These are phyloP conservation scores for Neonectria magnoliae DNA, from an alignment of 2,329 filamentous ascomycete genomes.

Conservation along the genomic window DNA sequence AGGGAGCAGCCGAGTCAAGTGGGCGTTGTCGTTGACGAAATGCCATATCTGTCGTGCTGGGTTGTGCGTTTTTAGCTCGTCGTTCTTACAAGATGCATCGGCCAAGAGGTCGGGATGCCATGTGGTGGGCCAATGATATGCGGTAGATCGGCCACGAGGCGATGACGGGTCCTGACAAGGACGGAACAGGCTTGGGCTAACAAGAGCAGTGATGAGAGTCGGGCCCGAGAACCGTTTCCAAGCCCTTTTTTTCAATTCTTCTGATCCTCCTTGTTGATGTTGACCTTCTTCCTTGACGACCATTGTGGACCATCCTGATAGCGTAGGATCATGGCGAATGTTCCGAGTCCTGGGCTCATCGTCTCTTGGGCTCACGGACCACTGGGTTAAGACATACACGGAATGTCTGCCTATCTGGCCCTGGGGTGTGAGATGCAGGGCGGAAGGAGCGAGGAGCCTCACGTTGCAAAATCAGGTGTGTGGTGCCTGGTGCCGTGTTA, in stretches of 20 bases:
- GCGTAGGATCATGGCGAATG: background rate
- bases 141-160: conserved; percentile 35
- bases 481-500: conserved; percentile 3
- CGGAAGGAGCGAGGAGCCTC: background rate
- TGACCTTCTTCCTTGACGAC: background rate
- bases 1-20: conserved; percentile 2
- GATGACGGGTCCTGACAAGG: background rate
- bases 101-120: background rate
- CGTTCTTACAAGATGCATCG: conserved; percentile 8
- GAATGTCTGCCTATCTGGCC: background rate
- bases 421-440: background rate
- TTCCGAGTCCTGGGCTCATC: background rate
- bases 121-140: conserved; percentile 30
- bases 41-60: conserved; percentile 6
- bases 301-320: background rate
- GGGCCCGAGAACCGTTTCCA: background rate
- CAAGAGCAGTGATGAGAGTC: background rate
- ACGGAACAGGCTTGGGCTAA: background rate
- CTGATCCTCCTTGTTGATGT: background rate
- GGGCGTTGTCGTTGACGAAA: background rate
- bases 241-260: background rate
- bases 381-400: background rate
- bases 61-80: background rate
- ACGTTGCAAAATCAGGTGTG: conserved; percentile 2
- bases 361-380: background rate